Percentiles rank a stretch among this genome's conserved stretches.
Conservation (phyloP, 257 asterid species). For the Przewalskia tangutica region DNA sequence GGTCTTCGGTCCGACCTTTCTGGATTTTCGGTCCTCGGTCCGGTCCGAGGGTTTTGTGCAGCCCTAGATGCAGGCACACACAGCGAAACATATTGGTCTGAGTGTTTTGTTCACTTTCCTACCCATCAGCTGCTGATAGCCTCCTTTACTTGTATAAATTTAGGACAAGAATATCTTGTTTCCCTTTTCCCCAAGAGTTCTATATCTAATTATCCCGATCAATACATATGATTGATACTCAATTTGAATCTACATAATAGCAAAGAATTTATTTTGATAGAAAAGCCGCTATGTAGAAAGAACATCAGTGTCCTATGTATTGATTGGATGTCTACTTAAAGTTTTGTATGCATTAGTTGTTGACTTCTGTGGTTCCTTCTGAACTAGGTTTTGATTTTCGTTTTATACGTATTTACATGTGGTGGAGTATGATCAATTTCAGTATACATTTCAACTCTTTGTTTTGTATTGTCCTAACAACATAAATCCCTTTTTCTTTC, state of each 20-base stretch:
- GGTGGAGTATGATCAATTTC: not conserved
- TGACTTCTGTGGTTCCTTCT: not conserved
- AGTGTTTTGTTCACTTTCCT: not conserved
- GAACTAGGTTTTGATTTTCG: not conserved
- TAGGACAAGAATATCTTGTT: not conserved
- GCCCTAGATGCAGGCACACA: not conserved
- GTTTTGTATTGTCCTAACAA: not conserved
- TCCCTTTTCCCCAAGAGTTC: not conserved
- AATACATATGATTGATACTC: not conserved
- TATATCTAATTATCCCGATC: not conserved
- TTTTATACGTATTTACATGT: not conserved
- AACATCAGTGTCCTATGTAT: not conserved
- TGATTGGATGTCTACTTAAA: not conserved
- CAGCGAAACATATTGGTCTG: not conserved
- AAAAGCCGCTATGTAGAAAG: not conserved
- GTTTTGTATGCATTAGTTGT: not conserved
- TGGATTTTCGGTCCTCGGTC: too few species aligned
- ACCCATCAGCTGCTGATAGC: not conserved
- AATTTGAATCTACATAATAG: not conserved
- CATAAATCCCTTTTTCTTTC: conserved; percentile 14
- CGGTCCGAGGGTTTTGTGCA: too few species aligned
- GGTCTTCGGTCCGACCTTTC: too few species aligned
- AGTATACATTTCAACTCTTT: not conserved
- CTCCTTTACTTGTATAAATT: not conserved
- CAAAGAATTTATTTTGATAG: not conserved